Evolutionary conservation across 2,329 filamentous ascomycete genomes (phyloP).

Genomic region (Xylaria sp.): DNA sequence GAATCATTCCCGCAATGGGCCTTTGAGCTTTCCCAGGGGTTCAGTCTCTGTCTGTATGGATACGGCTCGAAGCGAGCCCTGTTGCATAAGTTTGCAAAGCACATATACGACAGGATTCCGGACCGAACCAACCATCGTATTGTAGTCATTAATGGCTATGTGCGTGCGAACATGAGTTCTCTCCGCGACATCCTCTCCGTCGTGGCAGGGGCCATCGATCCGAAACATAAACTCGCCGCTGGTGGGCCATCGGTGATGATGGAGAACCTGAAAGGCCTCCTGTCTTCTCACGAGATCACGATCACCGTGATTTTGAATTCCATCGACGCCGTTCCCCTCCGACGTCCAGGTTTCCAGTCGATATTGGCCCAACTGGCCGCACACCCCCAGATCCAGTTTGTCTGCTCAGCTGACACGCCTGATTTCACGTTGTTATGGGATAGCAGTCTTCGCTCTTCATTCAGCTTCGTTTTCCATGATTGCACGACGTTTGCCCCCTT

Average conservation of each 20-base stretch:
- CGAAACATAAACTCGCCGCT: slow-evolving; percentile 45
- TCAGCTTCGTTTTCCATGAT: slow-evolving; percentile 89
- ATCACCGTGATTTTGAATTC: slow-evolving; percentile 78
- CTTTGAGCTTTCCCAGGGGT: slow-evolving; percentile 82
- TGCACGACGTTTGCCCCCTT: slow-evolving; percentile 82
- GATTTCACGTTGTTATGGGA: slow-evolving; percentile 89
- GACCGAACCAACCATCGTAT: slow-evolving; percentile 51
- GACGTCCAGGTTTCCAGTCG: slow-evolving; percentile 63
- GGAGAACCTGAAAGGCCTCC: slow-evolving; percentile 56
- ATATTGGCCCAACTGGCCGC: slow-evolving; percentile 71
- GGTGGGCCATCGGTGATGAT: slow-evolving; percentile 65
- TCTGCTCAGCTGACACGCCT: slow-evolving; percentile 82
- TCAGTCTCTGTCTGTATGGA: slow-evolving; percentile 86
- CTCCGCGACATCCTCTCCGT: slow-evolving; percentile 65
- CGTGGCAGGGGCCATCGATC: slow-evolving; percentile 58
- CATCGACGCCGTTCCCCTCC: slow-evolving; percentile 73
- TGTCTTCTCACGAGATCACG: slow-evolving; percentile 46
- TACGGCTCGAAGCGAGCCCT: slow-evolving; percentile 83
- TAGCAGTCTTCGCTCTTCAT: slow-evolving; percentile 71
- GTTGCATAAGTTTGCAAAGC: slow-evolving; percentile 67
- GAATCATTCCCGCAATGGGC: slow-evolving; percentile 86
- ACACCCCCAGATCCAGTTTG: slow-evolving; percentile 64
- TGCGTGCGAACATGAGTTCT: slow-evolving; percentile 50
- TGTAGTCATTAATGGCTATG: slow-evolving; percentile 83
- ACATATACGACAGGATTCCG: slow-evolving; percentile 49